Evolutionary conservation across 73 alveolate genomes (phyloP).

Genomic region (Tetrahymena thermophila): DNA sequence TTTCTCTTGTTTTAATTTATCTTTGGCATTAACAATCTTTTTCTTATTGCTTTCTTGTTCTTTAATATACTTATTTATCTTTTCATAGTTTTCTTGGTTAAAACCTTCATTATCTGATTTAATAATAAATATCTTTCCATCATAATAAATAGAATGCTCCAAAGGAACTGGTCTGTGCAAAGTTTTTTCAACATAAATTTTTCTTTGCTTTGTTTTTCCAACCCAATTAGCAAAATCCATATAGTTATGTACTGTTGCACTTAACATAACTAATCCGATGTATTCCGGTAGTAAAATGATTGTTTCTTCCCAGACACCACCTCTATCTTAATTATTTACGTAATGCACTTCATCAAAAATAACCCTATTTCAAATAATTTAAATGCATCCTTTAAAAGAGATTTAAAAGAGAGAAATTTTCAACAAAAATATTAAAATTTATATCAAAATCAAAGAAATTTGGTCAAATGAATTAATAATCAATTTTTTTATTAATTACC

Average conservation of each 20-base stretch:
- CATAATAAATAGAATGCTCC: constrained; percentile 70
- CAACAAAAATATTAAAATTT: no score
- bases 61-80: constrained; percentile 9
- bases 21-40: constrained; percentile 20
- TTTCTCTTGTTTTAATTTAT: constrained; percentile 41
- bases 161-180: constrained; percentile 93
- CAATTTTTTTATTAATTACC: background rate
- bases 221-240: constrained; percentile 98
- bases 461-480: no score
- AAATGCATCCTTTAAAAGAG: no score
- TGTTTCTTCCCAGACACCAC: constrained; percentile 99
- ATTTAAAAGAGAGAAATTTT: no score
- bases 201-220: constrained; percentile 81
- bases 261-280: constrained; percentile 17
- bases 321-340: constrained; percentile 94
- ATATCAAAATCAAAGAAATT: no score
- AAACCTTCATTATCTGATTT: constrained; percentile 61
- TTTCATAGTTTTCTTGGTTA: constrained; percentile 30
- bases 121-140: constrained; percentile 56
- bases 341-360: constrained; percentile 84
- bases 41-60: constrained; percentile 34
- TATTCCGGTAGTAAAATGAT: constrained; percentile 89
- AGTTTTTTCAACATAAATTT: constrained; percentile 86
- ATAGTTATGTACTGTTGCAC: constrained; percentile 97
- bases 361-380: background rate